Evolutionary conservation across 1,284 basidiomycete species (phyloP).

Genomic region (Porogramme epimiltina): DNA sequence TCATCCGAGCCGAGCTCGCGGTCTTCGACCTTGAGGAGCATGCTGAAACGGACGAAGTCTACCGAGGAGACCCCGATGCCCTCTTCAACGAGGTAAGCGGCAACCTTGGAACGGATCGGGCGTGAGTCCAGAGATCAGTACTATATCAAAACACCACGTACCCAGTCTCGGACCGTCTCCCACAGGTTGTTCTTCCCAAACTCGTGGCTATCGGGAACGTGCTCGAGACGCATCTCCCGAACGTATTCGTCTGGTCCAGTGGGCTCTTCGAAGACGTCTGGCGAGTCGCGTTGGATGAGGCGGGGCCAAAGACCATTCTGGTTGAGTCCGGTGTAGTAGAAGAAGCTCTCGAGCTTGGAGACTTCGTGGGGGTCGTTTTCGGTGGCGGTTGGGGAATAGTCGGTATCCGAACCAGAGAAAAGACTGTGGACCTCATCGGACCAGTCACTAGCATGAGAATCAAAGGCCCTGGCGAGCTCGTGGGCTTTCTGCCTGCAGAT

Average conservation of each 20-base stretch:
- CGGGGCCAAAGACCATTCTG: too few relatives aligned
- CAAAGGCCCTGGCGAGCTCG: too few relatives aligned
- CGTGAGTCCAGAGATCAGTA: conserved; percentile 24
- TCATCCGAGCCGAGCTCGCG: conserved; percentile 23
- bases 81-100: conserved; percentile 22
- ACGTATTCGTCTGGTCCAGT: conserved; percentile 33
- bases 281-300: too few relatives aligned
- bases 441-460: too few relatives aligned
- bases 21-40: conserved; percentile 25
- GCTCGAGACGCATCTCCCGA: conserved; percentile 36
- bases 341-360: too few relatives aligned
- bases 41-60: conserved; percentile 38
- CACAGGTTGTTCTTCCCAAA: conserved; percentile 35
- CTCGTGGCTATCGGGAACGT: conserved; percentile 33
- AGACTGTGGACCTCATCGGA: too few relatives aligned
- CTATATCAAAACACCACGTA: conserved; percentile 28
- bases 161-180: conserved; percentile 27
- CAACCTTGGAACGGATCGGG: conserved; percentile 31
- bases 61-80: conserved; percentile 28
- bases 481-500: too few relatives aligned
- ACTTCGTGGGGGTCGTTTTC: too few relatives aligned
- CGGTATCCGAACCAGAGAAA: too few relatives aligned
- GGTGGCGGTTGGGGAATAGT: too few relatives aligned
- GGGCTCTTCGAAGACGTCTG: conserved; percentile 36
- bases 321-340: too few relatives aligned